Evolutionary conservation across 495 filamentous ascomycete genomes (phyloP).

Genomic region (Trichoderma reesei): DNA sequence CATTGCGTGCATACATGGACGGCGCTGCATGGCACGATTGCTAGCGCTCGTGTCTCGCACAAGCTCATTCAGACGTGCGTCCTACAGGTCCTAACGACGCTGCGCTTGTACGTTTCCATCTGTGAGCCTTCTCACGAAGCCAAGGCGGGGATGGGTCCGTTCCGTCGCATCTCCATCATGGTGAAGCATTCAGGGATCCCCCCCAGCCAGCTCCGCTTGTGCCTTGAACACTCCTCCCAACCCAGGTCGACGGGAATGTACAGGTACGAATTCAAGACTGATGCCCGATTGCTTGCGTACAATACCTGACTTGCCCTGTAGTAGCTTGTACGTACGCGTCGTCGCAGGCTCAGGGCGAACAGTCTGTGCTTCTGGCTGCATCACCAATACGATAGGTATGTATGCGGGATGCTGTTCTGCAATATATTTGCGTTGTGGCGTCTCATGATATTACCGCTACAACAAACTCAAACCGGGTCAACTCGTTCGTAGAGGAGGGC

Average conservation of each 20-base stretch:
- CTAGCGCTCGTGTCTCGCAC: background rate
- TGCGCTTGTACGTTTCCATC: too few species aligned
- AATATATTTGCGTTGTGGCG: conserved; percentile 1
- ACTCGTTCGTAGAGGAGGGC: background rate
- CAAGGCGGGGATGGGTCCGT: background rate
- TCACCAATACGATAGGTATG: background rate
- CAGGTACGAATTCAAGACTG: background rate
- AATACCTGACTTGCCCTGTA: background rate
- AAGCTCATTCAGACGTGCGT: background rate
- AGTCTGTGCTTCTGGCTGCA: background rate
- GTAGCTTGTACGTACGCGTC: background rate
- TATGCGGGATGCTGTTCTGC: background rate
- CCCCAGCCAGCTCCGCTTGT: background rate
- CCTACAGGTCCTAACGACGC: too few species aligned
- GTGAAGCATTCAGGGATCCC: conserved; percentile 6
- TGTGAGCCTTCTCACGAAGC: background rate
- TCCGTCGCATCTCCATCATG: background rate
- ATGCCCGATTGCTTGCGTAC: background rate
- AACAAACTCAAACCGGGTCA: too few species aligned
- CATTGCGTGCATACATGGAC: background rate
- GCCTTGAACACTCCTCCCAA: conserved; percentile 1
- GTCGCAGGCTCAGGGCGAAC: background rate
- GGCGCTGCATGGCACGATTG: background rate
- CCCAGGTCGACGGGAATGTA: too few species aligned
- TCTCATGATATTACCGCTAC: too few species aligned